A percentile compares a stretch with the other conserved stretches of the same genome.
Evolutionary conservation across 768 basidiomycete genomes (phyloP).

Genomic region (Leucocoprinus birnbaumii): DNA sequence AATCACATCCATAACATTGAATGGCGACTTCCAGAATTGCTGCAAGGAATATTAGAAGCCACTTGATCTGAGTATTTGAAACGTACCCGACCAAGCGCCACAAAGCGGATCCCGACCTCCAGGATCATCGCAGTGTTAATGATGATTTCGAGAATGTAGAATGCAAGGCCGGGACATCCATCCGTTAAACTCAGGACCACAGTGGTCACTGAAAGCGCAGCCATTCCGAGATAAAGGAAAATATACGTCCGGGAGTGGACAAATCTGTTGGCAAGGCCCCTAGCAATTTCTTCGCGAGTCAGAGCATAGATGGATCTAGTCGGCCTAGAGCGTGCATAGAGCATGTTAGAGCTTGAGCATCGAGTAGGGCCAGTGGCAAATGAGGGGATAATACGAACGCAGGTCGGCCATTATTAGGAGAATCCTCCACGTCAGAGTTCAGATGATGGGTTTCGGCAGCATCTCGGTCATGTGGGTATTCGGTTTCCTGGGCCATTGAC

Average conservation of each 20-base stretch:
- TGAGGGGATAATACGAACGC: conserved; percentile 21
- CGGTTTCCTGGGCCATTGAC: conserved; percentile 34
- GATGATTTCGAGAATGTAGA: conserved; percentile 87
- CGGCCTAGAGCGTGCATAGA: conserved; percentile 39
- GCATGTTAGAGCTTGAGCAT: conserved; percentile 13
- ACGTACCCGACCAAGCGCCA: conserved; percentile 90
- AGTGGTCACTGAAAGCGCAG: conserved; percentile 81
- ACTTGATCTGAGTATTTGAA: neutral
- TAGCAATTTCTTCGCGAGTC: conserved; percentile 77
- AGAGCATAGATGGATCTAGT: conserved; percentile 84
- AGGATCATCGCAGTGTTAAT: conserved; percentile 91
- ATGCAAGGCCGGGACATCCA: conserved; percentile 84
- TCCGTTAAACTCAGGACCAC: conserved; percentile 79
- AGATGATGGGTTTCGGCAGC: conserved; percentile 33
- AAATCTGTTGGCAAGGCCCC: conserved; percentile 86
- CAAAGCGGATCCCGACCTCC: conserved; percentile 88
- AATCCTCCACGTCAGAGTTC: conserved; percentile 19
- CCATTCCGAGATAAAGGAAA: conserved; percentile 86
- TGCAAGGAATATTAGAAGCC: conserved; percentile 25
- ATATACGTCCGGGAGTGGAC: conserved; percentile 88
- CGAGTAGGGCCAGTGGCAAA: conserved; percentile 10
- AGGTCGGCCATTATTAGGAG: conserved; percentile 16
- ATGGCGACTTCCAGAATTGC: conserved; percentile 97
- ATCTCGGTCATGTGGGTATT: conserved; percentile 30
- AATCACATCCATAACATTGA: conserved; percentile 86